Percentiles rank a stretch among this genome's conserved stretches.
These are phyloP conservation scores for Termitomyces sp. DNA, from an alignment of 1,284 basidiomycete species.

Conservation along the genomic window DNA sequence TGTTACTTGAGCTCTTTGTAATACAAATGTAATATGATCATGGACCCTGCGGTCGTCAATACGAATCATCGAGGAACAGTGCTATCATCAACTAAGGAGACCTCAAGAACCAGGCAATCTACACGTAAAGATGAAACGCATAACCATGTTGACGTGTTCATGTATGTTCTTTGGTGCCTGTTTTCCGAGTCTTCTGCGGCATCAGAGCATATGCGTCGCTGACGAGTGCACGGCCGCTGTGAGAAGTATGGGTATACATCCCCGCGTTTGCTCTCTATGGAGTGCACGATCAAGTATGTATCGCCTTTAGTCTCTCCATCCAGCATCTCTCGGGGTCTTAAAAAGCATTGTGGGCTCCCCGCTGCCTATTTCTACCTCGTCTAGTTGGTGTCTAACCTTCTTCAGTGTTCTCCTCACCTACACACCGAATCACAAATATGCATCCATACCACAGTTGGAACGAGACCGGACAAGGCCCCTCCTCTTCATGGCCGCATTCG, in stretches of 20 bases:
- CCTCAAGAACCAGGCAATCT: background rate
- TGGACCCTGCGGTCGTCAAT: no score
- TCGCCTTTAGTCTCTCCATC: no score
- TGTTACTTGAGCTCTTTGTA: background rate
- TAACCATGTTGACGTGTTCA: background rate
- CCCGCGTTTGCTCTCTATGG: background rate
- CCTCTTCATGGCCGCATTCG: slow-evolving; percentile 16
- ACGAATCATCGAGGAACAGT: no score
- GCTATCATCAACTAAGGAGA: background rate
- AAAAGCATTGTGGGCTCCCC: background rate
- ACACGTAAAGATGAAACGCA: slow-evolving; percentile 1
- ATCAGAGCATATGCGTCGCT: background rate
- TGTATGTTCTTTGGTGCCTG: background rate
- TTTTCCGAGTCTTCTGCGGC: background rate
- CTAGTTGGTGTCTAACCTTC: no score
- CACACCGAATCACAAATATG: slow-evolving; percentile 15
- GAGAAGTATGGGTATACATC: background rate
- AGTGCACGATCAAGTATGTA: background rate
- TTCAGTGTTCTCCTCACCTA: background rate
- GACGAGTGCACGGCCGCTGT: background rate
- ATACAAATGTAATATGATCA: no score
- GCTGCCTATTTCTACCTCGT: background rate
- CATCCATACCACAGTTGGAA: slow-evolving; percentile 30
- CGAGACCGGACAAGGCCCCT: slow-evolving; percentile 24
- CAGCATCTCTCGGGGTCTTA: background rate